Evolutionary conservation across 345 rosid genomes (phyloP).

Genomic region (Nephelium lappaceum): DNA sequence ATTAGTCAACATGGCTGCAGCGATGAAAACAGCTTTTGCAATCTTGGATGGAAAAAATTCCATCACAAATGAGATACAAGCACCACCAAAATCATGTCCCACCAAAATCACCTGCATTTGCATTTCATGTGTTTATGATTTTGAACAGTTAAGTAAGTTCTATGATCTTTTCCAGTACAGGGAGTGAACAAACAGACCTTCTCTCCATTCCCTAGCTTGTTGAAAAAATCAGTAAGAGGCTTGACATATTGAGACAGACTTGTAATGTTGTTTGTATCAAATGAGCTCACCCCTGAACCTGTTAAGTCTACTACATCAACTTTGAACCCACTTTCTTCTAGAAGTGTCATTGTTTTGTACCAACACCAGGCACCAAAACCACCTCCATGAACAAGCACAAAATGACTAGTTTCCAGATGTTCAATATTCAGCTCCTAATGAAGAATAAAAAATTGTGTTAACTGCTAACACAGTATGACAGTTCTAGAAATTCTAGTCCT

Average conservation of each 20-base stretch:
- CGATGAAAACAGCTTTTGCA: slow-evolving; percentile 43
- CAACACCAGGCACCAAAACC: slow-evolving; percentile 95
- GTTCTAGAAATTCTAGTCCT: background rate
- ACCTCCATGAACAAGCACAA: slow-evolving; percentile 83
- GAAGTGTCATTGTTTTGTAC: slow-evolving; percentile 74
- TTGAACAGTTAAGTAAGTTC: background rate
- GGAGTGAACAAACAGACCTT: slow-evolving; percentile 25
- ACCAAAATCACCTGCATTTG: slow-evolving; percentile 43
- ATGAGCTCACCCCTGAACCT: slow-evolving; percentile 59
- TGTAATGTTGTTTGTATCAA: slow-evolving; percentile 45
- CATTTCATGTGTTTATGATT: background rate
- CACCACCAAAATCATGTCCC: slow-evolving; percentile 53
- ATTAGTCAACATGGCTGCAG: slow-evolving; percentile 45
- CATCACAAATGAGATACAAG: slow-evolving; percentile 49
- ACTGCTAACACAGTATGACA: background rate
- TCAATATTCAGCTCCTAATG: slow-evolving; percentile 31
- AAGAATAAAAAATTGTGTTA: background rate
- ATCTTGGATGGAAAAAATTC: slow-evolving; percentile 47
- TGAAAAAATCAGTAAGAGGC: slow-evolving; percentile 37
- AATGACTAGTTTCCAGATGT: slow-evolving; percentile 51
- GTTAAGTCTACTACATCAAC: slow-evolving; percentile 68
- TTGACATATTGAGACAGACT: slow-evolving; percentile 38
- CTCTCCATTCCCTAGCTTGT: slow-evolving; percentile 32
- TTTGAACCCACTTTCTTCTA: slow-evolving; percentile 54
- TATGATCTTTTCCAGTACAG: background rate